Conservation (phyloP, 768 basidiomycete genomes). For the Coprinopsis marcescibilis region DNA sequence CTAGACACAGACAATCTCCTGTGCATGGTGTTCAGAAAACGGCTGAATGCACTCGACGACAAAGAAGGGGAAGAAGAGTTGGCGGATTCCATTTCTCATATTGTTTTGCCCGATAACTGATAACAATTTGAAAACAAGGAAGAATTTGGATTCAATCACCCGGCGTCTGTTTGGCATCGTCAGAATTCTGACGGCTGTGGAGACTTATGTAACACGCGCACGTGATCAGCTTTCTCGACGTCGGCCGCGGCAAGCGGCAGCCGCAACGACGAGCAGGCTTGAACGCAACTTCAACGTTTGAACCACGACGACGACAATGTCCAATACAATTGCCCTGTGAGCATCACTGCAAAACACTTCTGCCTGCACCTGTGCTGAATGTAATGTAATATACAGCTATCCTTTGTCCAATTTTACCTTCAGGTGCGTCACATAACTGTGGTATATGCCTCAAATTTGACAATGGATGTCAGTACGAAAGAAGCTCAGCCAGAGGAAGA, state of each 20-base stretch:
- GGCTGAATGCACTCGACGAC: background rate
- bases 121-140: no score
- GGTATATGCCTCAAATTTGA: no score
- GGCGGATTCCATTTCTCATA: background rate
- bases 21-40: background rate
- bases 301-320: slow-evolving; percentile 43
- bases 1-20: background rate
- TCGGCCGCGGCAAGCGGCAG: no score
- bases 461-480: slow-evolving; percentile 61
- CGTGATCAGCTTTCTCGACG: no score
- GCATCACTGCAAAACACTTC: slow-evolving; percentile 14
- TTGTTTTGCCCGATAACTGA: background rate
- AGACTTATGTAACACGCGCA: no score
- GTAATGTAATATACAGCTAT: slow-evolving; percentile 42
- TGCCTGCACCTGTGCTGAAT: background rate
- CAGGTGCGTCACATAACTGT: slow-evolving; percentile 40
- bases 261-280: background rate
- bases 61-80: background rate
- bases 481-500: slow-evolving; percentile 98
- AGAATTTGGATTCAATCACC: no score
- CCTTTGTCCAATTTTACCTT: slow-evolving; percentile 90
- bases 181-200: no score
- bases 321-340: slow-evolving; percentile 48
- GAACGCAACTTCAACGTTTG: slow-evolving; percentile 3
- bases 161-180: no score